Evolutionary conservation across 2,329 filamentous ascomycete genomes (phyloP), one percentile per base, ranked within the genome.

Genomic region (Trichoderma sp.): DNA sequence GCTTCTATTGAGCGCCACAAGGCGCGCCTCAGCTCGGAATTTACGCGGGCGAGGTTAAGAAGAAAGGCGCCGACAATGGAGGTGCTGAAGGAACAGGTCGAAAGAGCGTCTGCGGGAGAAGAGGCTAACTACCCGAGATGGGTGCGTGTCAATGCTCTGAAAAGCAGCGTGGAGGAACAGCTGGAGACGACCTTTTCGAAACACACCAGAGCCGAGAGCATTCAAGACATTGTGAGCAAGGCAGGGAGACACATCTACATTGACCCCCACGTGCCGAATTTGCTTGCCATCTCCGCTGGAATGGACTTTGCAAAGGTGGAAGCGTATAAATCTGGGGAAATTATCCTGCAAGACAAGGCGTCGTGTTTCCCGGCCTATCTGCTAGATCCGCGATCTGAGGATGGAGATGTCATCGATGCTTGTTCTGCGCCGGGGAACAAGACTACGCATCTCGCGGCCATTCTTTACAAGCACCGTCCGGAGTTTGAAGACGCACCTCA

Each of bases 381-480:
- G 3, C 82, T 99, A 0, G 84, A 97, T 61, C 88, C 91, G 0
- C 81, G 80, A 0, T 81, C 87, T 9, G 82, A 86, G 67, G 87
- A 90, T 71, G 92, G 92, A 27, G 89, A 95, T 74, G 83, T 96
- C 9, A 87, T 98, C n/a, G 95, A 99, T 78, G 92, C 92, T 0
- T 98, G 94, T 76, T 92, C 95, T 0, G 95, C 95, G 0, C 95
- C 95, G 1, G 95, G 95, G 6, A 99, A 99, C 78, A 99, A 99
- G 80, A 98, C 95, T 1, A 98, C 94, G 8, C 95, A 98, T 77
- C 80, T 97, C 56, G 93, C 94, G 0, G 91, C 93, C 2, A 87
- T 97, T 5, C 75, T 95, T 58, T 82, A 77, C 63, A 80, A 78
- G 58, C 80, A 80, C 63, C 76, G 76, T 3, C 77, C 78, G 0